Percentiles rank a stretch among this genome's conserved stretches.
Conservation (phyloP, 805 yeast species). For the Debaryomyces hansenii region DNA sequence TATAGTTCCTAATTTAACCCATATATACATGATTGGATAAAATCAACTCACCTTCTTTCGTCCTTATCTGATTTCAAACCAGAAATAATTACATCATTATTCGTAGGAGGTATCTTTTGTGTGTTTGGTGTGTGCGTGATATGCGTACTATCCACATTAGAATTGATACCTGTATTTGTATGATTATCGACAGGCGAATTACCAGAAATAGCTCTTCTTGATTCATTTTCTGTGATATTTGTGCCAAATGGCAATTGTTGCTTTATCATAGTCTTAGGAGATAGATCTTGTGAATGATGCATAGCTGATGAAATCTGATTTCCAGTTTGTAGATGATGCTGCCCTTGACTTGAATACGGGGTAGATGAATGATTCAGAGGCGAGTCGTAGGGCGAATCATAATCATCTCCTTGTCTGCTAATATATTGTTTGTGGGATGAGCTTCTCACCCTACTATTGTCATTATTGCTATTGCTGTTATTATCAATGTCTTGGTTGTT, state of each 20-base stretch:
- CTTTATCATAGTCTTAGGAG: slow-evolving; percentile 29
- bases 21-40: neutral
- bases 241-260: slow-evolving; percentile 11
- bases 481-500: slow-evolving; percentile 9
- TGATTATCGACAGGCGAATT: too few relatives aligned
- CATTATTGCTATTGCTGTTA: neutral
- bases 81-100: too few relatives aligned
- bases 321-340: neutral
- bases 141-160: too few relatives aligned
- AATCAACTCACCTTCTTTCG: neutral
- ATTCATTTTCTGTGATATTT: too few relatives aligned
- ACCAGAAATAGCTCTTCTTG: too few relatives aligned
- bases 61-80: slow-evolving; percentile 1
- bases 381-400: slow-evolving; percentile 12
- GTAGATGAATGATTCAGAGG: slow-evolving; percentile 18
- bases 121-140: too few relatives aligned
- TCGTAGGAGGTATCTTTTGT: too few relatives aligned
- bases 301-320: slow-evolving; percentile 10
- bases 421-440: slow-evolving; percentile 2
- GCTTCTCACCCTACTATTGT: slow-evolving; percentile 2
- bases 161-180: too few relatives aligned
- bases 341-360: slow-evolving; percentile 7
- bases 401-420: slow-evolving; percentile 2
- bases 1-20: neutral
- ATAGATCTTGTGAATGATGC: slow-evolving; percentile 26